Conservation (phyloP, 306 rosid genomes). For the Quercus suber region DNA sequence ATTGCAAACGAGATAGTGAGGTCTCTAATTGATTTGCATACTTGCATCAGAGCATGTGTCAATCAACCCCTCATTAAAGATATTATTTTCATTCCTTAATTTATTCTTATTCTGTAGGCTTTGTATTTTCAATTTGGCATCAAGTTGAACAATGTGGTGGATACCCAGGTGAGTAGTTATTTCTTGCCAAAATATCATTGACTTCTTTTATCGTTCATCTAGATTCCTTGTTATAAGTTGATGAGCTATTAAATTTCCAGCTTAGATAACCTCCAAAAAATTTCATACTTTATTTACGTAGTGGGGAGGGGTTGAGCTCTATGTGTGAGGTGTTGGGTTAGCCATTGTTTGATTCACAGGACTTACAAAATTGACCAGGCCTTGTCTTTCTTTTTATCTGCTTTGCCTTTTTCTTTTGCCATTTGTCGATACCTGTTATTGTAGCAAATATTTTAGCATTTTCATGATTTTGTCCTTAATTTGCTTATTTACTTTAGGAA, state of each 20-base stretch:
- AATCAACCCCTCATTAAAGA: neutral
- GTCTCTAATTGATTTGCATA: slow-evolving; percentile 45
- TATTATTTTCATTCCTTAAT: slow-evolving; percentile 10
- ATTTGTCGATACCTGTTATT: neutral
- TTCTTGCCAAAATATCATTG: neutral
- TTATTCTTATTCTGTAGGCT: slow-evolving; percentile 57
- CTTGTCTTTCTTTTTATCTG: neutral
- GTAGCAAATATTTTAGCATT: neutral
- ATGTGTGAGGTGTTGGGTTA: neutral
- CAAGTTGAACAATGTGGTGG: slow-evolving; percentile 94
- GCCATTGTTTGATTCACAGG: neutral
- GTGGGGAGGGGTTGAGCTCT: neutral
- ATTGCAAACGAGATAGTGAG: slow-evolving; percentile 99
- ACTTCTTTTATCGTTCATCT: neutral
- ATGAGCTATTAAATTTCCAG: neutral
- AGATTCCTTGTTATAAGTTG: neutral
- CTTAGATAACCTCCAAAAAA: too few species aligned
- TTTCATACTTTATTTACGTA: too few species aligned
- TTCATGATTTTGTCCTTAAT: neutral
- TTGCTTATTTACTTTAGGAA: neutral
- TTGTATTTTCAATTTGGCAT: slow-evolving; percentile 93
- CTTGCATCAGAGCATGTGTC: slow-evolving; percentile 10
- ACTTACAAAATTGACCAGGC: neutral
- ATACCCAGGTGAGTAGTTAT: slow-evolving; percentile 81
- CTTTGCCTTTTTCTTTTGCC: neutral